A percentile compares a stretch with the other conserved stretches of the same genome.
Evolutionary conservation across 352 stramenopile species (phyloP).

Genomic region (Pythium phragmitis): DNA sequence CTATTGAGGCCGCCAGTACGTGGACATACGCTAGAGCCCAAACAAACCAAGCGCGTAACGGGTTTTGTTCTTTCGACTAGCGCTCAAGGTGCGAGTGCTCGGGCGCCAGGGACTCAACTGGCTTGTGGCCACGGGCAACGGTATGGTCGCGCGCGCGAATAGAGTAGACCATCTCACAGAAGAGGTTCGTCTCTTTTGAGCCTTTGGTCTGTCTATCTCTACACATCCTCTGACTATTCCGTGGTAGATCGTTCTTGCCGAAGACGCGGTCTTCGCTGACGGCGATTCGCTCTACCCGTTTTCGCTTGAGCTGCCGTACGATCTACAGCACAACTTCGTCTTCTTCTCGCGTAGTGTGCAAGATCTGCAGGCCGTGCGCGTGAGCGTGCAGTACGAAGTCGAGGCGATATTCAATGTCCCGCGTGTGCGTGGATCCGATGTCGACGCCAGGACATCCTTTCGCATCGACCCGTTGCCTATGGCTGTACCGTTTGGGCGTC

Average conservation of each 20-base stretch:
- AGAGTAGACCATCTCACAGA: neutral
- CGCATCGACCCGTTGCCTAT: neutral
- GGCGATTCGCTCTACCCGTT: slow-evolving; percentile 12
- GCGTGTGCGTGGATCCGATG: neutral
- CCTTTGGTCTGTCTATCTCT: neutral
- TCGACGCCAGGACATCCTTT: neutral
- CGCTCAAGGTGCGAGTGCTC: neutral
- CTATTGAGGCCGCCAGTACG: neutral
- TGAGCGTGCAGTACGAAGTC: slow-evolving; percentile 9
- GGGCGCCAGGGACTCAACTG: slow-evolving; percentile 1
- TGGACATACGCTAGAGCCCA: neutral
- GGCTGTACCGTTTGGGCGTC: slow-evolving; percentile 2
- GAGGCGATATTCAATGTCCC: neutral
- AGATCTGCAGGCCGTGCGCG: slow-evolving; percentile 3
- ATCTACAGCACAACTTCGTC: slow-evolving; percentile 2
- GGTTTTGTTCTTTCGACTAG: neutral
- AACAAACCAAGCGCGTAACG: neutral
- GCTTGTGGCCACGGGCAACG: neutral
- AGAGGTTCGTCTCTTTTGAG: neutral
- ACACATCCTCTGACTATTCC: neutral
- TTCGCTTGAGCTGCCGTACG: neutral
- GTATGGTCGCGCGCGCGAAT: neutral
- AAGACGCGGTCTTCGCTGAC: neutral
- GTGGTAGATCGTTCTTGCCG: slow-evolving; percentile 1
- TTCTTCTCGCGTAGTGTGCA: neutral